A percentile compares a stretch with the other conserved stretches of the same genome.
Evolutionary conservation across 2,329 filamentous ascomycete species (phyloP).

Genomic region (Arthrobotrys sphaeroides): DNA sequence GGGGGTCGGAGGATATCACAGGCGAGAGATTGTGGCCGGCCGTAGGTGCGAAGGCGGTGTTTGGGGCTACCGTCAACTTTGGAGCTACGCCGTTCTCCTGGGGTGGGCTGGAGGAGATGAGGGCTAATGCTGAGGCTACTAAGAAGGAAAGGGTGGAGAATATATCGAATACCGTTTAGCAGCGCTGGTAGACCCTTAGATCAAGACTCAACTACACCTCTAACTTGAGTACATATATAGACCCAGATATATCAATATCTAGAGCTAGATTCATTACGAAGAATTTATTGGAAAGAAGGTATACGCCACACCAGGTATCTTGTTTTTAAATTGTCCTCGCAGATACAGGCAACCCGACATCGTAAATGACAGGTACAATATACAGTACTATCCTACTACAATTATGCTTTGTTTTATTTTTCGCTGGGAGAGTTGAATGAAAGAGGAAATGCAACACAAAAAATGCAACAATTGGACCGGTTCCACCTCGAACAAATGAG

Average conservation of each 20-base stretch:
- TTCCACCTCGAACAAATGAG: background rate
- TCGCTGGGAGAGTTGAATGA: background rate
- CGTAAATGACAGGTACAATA: background rate
- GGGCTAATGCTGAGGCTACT: background rate
- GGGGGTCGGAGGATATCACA: background rate
- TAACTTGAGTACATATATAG: no score
- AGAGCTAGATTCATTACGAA: no score
- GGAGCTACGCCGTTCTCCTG: slow-evolving; percentile 28
- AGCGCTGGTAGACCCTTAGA: no score
- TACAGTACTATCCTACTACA: background rate
- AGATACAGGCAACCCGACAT: slow-evolving; percentile 7
- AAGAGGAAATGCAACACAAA: slow-evolving; percentile 11
- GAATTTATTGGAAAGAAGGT: background rate
- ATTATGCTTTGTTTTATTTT: slow-evolving; percentile 2
- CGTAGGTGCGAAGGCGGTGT: slow-evolving; percentile 25
- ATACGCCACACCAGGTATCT: slow-evolving; percentile 5
- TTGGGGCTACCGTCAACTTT: slow-evolving; percentile 32
- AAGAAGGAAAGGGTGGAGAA: background rate
- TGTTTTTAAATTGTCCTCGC: background rate
- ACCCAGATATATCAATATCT: no score
- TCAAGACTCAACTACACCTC: no score
- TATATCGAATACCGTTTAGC: no score
- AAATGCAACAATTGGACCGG: background rate
- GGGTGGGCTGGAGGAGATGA: slow-evolving; percentile 30
- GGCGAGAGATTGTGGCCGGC: slow-evolving; percentile 36